These are phyloP conservation scores for Malus hybrid DNA, from an alignment of 331 rosid genomes.

Conservation along the genomic window DNA sequence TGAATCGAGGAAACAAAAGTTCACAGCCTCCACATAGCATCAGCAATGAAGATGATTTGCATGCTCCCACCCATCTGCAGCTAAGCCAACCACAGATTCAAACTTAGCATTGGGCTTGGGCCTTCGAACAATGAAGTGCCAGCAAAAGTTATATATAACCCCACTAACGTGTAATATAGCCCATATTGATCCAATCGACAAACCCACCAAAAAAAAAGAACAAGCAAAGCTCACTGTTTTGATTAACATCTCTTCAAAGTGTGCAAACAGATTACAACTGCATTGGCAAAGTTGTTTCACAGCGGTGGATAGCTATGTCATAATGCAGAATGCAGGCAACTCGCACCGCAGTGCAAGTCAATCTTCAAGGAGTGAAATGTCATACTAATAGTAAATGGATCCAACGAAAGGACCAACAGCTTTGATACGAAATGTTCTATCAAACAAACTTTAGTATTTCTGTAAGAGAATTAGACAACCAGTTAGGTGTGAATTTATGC, in stretches of 20 bases:
- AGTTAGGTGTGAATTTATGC: conserved; percentile 23
- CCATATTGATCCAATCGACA: neutral
- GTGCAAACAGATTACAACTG: conserved; percentile 57
- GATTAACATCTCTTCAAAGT: neutral
- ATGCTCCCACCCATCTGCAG: conserved; percentile 49
- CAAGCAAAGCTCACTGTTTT: neutral
- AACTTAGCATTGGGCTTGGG: conserved; percentile 27
- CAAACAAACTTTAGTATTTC: conserved; percentile 9
- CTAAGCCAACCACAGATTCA: conserved; percentile 53
- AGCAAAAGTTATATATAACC: conserved; percentile 3
- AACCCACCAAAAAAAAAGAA: neutral
- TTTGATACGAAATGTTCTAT: conserved; percentile 35
- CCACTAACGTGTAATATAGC: neutral
- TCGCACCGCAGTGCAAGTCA: conserved; percentile 8
- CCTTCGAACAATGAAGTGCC: conserved; percentile 38
- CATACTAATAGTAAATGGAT: conserved; percentile 12
- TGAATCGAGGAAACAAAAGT: conserved; percentile 35
- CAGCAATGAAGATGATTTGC: conserved; percentile 36
- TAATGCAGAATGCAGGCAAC: conserved; percentile 17
- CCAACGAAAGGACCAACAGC: conserved; percentile 15
- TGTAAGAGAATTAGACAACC: conserved; percentile 21
- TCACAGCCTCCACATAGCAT: conserved; percentile 29
- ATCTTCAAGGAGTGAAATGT: conserved; percentile 21
- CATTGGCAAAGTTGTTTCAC: conserved; percentile 29
- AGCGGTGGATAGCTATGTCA: conserved; percentile 14